These are phyloP conservation scores for Debaryomyces sp. DNA, from an alignment of 1,139 yeast genomes.

Conservation along the genomic window DNA sequence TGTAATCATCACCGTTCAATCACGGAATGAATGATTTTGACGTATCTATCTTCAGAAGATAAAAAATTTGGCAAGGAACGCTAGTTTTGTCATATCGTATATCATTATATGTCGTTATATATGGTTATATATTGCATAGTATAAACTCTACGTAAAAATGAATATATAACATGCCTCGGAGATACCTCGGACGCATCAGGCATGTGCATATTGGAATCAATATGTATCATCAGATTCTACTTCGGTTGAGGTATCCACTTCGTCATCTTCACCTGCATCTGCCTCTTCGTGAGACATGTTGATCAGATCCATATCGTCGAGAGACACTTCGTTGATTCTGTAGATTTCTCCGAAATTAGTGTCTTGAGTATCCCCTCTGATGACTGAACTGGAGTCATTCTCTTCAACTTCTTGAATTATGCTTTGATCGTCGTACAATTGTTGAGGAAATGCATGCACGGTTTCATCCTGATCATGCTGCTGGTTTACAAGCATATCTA, in stretches of 20 bases:
- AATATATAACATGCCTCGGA: neutral
- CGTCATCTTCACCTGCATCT: conserved; percentile 11
- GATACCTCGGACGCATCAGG: neutral
- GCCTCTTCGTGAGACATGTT: conserved; percentile 11
- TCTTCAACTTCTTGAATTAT: conserved; percentile 8
- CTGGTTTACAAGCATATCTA: conserved; percentile 2
- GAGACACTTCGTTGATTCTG: conserved; percentile 25
- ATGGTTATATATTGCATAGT: neutral
- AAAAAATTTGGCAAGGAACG: neutral
- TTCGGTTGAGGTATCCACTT: conserved; percentile 10
- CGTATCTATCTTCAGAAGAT: neutral
- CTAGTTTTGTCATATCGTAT: neutral
- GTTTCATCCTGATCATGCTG: neutral
- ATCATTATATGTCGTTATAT: neutral
- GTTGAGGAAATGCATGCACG: conserved; percentile 11
- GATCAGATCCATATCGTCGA: conserved; percentile 24
- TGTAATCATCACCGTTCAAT: neutral
- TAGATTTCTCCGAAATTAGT: conserved; percentile 15
- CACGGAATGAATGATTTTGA: neutral
- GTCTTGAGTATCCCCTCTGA: neutral
- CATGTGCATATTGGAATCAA: conserved; percentile 3
- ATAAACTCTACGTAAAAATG: neutral
- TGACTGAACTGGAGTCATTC: conserved; percentile 4
- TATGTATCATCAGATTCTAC: conserved; percentile 20
- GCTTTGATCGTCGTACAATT: conserved; percentile 15